Base-by-base conservation (phyloP, 371 early-diverging fungal genomes). In the Coemansia sp. region DNA sequence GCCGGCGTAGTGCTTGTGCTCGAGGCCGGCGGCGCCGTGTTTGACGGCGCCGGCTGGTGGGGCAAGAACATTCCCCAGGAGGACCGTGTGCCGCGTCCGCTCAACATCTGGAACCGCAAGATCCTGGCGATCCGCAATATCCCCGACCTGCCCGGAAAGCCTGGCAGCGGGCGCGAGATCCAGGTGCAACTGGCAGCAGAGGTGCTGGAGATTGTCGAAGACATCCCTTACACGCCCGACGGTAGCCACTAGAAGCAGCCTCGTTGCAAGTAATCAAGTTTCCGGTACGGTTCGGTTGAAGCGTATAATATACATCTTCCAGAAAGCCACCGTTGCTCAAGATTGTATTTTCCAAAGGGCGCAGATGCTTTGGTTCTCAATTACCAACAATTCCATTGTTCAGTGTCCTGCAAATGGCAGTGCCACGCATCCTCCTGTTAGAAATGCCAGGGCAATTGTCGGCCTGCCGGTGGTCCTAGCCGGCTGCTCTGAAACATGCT, bases 11-110 rank as follows among this genome's bases (percentile, higher is more conserved):
- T 87, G 26, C 85, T 93, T 61, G 79, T 90, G 0, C 75, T 76
- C 20, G 93, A 93, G 68, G 68, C 93, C 2, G 92, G 93, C 7
- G 91, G 93, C 39, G 63, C 87, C 10, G 86, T 86, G 8, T 72
- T 90, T 35, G 82, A 84, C 12, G 90, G 89, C 34, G 59, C 65
- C 12, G 77, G 77, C 2, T 67, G 71, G 79, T 72, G 68, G 64
- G 69, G 74, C 31, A 40, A 59, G 3, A 33, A 40, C n/a, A 12
- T 59, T 4, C 58, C 65, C 3, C 39, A 45, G 39, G 3, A 30
- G 30, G 70, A 68, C 3, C 34, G 59, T 2, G 38, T 26, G 2
- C 77, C 35, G 2, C 54, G 51, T 59, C 66, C 74, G n/a, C 45
- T 79, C 14, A 65, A 77, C 35, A 59, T 77, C 9, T 77, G 79